A percentile compares a stretch with the other conserved stretches of the same genome.
Evolutionary conservation across 75 land plant species (phyloP).

Genomic region (Pinus albicaulis): DNA sequence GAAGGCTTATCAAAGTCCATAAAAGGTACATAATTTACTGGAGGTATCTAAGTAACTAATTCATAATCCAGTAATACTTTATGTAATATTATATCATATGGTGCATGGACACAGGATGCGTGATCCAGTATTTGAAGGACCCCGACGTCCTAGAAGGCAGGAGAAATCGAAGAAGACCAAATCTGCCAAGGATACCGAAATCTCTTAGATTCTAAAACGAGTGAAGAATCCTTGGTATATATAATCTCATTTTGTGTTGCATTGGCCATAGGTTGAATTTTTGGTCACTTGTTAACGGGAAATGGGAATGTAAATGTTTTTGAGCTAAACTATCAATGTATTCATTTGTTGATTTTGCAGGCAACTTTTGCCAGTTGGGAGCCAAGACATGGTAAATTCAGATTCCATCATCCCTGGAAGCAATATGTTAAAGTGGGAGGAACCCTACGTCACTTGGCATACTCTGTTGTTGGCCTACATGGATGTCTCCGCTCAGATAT

Average conservation of each 20-base stretch:
- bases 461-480: constrained; percentile 40
- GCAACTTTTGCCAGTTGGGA: constrained; percentile 80
- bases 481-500: constrained; percentile 43
- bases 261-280: no score
- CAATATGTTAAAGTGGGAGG: constrained; percentile 57
- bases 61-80: no score
- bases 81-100: no score
- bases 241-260: background rate
- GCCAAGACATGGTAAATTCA: constrained; percentile 69
- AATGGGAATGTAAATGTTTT: no score
- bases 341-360: constrained; percentile 18
- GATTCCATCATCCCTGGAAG: constrained; percentile 56
- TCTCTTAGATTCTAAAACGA: constrained; percentile 41
- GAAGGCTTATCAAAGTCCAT: constrained; percentile 27
- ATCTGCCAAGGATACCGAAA: constrained; percentile 27
- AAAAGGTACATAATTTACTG: constrained; percentile 14
- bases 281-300: no score
- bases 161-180: background rate
- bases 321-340: no score
- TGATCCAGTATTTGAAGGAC: constrained; percentile 29
- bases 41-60: no score
- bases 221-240: constrained; percentile 54
- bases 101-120: constrained; percentile 10
- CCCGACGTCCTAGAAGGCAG: no score
- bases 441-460: constrained; percentile 59